These are phyloP conservation scores for Tetracladium marchalianum DNA, from an alignment of 495 filamentous ascomycete species.

Conservation along the genomic window DNA sequence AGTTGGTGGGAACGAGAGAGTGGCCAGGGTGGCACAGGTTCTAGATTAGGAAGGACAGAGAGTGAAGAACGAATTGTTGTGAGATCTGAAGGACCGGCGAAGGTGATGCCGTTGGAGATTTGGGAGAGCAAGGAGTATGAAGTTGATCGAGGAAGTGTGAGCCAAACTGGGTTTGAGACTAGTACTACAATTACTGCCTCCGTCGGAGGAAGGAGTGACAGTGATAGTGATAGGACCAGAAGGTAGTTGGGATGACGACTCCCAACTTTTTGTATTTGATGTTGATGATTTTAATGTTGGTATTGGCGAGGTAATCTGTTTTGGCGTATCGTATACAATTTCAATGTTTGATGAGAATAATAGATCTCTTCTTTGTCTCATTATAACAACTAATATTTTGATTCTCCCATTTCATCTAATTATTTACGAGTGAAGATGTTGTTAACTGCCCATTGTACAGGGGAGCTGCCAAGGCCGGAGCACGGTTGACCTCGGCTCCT, in stretches of 20 bases:
- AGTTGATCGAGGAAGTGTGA: constrained; percentile 12
- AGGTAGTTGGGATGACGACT: not conserved
- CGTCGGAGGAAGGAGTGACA: not conserved
- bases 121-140: constrained; percentile 13
- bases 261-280: not conserved
- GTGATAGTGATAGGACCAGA: not conserved
- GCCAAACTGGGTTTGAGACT: constrained; percentile 4
- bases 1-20: constrained; percentile 14
- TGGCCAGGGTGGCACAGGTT: not conserved
- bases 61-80: constrained; percentile 13
- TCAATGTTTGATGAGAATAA: too few species aligned
- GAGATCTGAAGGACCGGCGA: not conserved
- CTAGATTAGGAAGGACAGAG: constrained; percentile 4
- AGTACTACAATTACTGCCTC: not conserved
- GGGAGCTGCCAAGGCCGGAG: too few species aligned
- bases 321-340: not conserved
- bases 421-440: too few species aligned
- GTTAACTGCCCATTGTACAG: too few species aligned
- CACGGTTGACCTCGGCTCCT: too few species aligned
- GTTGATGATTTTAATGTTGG: not conserved
- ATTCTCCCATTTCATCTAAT: too few species aligned
- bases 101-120: constrained; percentile 9
- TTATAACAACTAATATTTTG: too few species aligned
- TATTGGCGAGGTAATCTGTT: not conserved
- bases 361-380: too few species aligned